Percentiles rank a stretch among this genome's conserved stretches.
phyloP scores from a whole-genome alignment of 2,329 filamentous ascomycete genomes.

The Sporothrix phasma region DNA sequence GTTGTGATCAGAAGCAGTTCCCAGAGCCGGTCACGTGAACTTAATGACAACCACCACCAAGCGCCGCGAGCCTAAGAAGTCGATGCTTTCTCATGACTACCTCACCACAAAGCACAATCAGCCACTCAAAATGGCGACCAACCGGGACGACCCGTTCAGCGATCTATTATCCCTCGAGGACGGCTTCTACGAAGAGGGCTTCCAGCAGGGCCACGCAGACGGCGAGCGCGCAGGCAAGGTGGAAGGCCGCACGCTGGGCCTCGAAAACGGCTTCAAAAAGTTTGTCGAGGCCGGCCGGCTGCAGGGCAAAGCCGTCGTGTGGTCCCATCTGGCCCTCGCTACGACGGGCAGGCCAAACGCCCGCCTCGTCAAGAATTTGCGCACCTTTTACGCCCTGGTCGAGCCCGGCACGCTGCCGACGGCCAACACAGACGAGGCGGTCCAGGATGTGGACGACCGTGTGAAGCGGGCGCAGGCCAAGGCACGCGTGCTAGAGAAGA shows the following conservation, averaged over 20 bases:
- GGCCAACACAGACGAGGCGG: slow-evolving; percentile 76
- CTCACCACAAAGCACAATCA: neutral
- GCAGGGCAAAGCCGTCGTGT: slow-evolving; percentile 71
- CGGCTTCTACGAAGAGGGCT: slow-evolving; percentile 73
- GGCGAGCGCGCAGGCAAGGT: slow-evolving; percentile 68
- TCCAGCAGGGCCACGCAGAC: slow-evolving; percentile 62
- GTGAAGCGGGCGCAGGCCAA: slow-evolving; percentile 76
- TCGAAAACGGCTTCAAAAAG: slow-evolving; percentile 91
- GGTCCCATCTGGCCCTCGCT: slow-evolving; percentile 56
- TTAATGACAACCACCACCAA: too few species aligned
- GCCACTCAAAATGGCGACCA: neutral
- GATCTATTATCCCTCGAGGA: slow-evolving; percentile 52
- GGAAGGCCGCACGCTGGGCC: slow-evolving; percentile 82
- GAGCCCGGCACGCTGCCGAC: slow-evolving; percentile 70
- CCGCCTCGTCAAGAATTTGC: slow-evolving; percentile 56
- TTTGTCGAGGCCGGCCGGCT: slow-evolving; percentile 71
- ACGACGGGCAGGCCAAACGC: slow-evolving; percentile 19
- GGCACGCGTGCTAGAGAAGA: slow-evolving; percentile 71
- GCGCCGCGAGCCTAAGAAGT: too few species aligned
- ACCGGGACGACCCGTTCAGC: slow-evolving; percentile 40
- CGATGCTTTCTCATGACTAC: too few species aligned
- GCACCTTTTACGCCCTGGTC: slow-evolving; percentile 63
- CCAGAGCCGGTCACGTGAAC: too few species aligned
- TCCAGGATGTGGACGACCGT: slow-evolving; percentile 85
- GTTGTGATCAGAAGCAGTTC: too few species aligned